Evolutionary conservation across 148 eudicot genomes (phyloP), one percentile per base, ranked within the genome.

Genomic region (Persicaria tinctoria): DNA sequence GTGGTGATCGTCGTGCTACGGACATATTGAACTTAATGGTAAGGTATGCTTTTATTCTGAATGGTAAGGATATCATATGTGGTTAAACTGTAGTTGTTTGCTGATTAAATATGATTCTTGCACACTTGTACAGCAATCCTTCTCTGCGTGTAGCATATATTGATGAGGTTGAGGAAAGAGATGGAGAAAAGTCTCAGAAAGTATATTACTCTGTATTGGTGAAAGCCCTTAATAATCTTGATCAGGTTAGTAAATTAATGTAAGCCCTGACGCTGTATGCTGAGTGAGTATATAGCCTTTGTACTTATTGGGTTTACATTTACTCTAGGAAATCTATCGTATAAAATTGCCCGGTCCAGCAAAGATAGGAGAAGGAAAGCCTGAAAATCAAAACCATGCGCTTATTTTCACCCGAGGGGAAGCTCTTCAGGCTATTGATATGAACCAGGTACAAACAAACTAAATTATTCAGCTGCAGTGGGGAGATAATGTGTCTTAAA

Each of bases 311-410:
- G 70, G 18, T 66, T 66, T 66, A 10, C 46, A 12, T 66, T 66
- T 9, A 8, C 53, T 47, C 51, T 71, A 91, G 96, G 96, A 91
- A 85, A 89, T 91, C 72, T 89, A 89, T 76, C 90, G 93, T 48
- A 88, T 91, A 72, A 91, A 87, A 80, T 74, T 91, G 79, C 92
- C 96, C 11, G 96, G 96, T 72, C 80, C 89, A 51, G 87, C 93
- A 74, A 89, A 81, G 83, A 77, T 91, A 79, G 96, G 96, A 75
- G 96, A 91, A 86, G 92, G 96, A 72, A 91, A 91, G 82, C 96
- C 96, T 78, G 96, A 91, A 85, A 89, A 91, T 82, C 96, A 91
- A 79, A 89, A 89, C 76, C 96, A 91, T 82, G 96, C 96, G 77
- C 87, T 91, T 46, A 63, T 90, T 75, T 90, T 90, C 81, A 87